Percentiles rank a stretch among this genome's conserved stretches.
Evolutionary conservation across 805 yeast genomes (phyloP).

Genomic region (Candida glaebosa): DNA sequence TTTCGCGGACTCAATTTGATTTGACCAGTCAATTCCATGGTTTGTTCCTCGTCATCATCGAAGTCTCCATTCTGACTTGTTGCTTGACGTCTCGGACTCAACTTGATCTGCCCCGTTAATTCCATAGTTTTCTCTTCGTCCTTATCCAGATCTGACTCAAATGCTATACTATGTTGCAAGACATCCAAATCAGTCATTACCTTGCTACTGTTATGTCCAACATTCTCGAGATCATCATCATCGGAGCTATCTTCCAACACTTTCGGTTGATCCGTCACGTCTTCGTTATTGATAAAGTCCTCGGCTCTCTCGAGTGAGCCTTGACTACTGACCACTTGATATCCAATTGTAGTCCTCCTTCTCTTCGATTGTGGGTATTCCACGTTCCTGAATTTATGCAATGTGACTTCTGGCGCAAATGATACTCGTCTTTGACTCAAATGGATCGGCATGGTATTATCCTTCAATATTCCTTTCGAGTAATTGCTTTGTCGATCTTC

Average conservation of each 20-base stretch:
- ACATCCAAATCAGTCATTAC: slow-evolving; percentile 3
- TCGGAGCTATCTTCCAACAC: slow-evolving; percentile 25
- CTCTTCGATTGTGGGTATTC: slow-evolving; percentile 16
- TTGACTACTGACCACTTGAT: slow-evolving; percentile 6
- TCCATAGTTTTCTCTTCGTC: slow-evolving; percentile 5
- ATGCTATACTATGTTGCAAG: neutral
- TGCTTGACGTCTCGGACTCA: neutral
- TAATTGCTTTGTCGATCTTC: slow-evolving; percentile 1
- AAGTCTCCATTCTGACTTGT: neutral
- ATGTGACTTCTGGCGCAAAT: slow-evolving; percentile 72
- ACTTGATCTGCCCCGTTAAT: slow-evolving; percentile 1
- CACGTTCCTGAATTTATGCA: slow-evolving; percentile 50
- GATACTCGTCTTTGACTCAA: slow-evolving; percentile 55
- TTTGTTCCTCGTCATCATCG: neutral
- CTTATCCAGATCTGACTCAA: neutral
- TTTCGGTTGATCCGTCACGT: slow-evolving; percentile 11
- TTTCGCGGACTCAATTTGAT: neutral
- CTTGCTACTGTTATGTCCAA: slow-evolving; percentile 6
- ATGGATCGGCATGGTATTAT: slow-evolving; percentile 19
- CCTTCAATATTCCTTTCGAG: slow-evolving; percentile 21
- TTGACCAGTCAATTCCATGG: slow-evolving; percentile 2
- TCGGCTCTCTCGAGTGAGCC: neutral
- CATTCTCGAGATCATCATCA: slow-evolving; percentile 17
- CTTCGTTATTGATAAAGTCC: slow-evolving; percentile 4
- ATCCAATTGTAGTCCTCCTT: slow-evolving; percentile 25